phyloP scores from a whole-genome alignment of 2,329 filamentous ascomycete species.

The Hymenoscyphus fraxineus region DNA sequence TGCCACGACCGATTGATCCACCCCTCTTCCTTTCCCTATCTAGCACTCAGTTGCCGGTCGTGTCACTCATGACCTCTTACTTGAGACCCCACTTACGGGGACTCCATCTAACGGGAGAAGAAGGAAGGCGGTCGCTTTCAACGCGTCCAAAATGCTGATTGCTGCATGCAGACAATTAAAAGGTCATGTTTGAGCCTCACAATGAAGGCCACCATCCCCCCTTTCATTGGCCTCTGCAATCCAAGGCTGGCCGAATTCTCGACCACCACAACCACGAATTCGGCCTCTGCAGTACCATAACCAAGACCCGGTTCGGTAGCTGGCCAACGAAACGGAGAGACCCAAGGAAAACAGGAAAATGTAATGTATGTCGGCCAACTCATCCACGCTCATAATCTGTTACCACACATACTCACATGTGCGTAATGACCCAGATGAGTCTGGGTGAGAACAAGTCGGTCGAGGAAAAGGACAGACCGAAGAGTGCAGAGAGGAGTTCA shows the following conservation, averaged over 20 bases:
- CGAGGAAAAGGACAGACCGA: conserved; percentile 7
- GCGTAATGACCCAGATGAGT: conserved; percentile 1
- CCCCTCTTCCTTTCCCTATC: not conserved
- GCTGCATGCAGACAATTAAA: conserved; percentile 1
- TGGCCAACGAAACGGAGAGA: conserved; percentile 1
- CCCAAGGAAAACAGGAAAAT: not conserved
- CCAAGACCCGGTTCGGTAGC: not conserved
- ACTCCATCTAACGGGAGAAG: not conserved
- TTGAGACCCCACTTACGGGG: not conserved
- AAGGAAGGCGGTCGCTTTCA: conserved; percentile 8
- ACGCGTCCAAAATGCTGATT: conserved; percentile 9
- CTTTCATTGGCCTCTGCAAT: conserved; percentile 7
- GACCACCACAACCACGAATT: conserved; percentile 8
- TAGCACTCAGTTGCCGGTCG: conserved; percentile 6
- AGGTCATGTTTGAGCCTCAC: conserved; percentile 6
- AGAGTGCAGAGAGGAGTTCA: conserved; percentile 3
- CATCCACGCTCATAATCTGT: conserved; percentile 1
- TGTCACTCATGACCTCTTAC: conserved; percentile 1
- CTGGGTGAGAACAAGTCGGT: conserved; percentile 9
- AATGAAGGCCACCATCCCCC: conserved; percentile 4
- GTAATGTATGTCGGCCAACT: conserved; percentile 10
- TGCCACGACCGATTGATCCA: not conserved
- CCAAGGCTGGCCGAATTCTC: conserved; percentile 10
- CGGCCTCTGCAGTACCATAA: conserved; percentile 4
- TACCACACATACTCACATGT: conserved; percentile 1